These are phyloP conservation scores for Ogataea thermomethanolica DNA, from an alignment of 805 yeast genomes.

Conservation along the genomic window DNA sequence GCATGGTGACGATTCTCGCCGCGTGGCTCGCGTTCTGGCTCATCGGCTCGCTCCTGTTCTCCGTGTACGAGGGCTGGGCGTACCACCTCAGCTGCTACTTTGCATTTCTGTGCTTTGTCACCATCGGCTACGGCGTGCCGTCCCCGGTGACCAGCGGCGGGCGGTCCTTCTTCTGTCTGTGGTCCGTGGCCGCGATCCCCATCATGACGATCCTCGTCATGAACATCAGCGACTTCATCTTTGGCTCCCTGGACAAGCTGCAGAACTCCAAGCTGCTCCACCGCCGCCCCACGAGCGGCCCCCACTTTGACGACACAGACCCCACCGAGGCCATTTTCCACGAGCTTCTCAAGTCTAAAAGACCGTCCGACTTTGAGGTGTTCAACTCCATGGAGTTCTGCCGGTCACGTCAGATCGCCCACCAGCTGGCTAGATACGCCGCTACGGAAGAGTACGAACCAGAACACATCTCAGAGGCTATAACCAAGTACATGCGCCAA, in stretches of 20 bases:
- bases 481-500: no score
- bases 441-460: slow-evolving; percentile 23
- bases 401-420: slow-evolving; percentile 15
- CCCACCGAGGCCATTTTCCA: slow-evolving; percentile 20
- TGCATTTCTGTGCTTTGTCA: slow-evolving; percentile 67
- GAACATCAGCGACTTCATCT: slow-evolving; percentile 60
- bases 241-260: slow-evolving; percentile 26
- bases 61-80: slow-evolving; percentile 61
- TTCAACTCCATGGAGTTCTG: slow-evolving; percentile 15
- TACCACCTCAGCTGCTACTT: slow-evolving; percentile 74
- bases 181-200: slow-evolving; percentile 85
- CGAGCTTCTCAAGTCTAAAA: slow-evolving; percentile 17
- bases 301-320: slow-evolving; percentile 15
- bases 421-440: slow-evolving; percentile 17
- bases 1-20: slow-evolving; percentile 38
- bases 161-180: slow-evolving; percentile 65
- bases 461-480: not conserved
- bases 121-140: slow-evolving; percentile 84
- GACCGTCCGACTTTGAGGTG: slow-evolving; percentile 18
- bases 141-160: slow-evolving; percentile 65
- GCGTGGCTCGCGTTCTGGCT: slow-evolving; percentile 62
- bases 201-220: slow-evolving; percentile 80
- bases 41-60: slow-evolving; percentile 66
- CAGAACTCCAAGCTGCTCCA: not conserved
- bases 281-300: not conserved